Percentiles rank a stretch among this genome's conserved stretches.
phyloP scores from a whole-genome alignment of 2,329 filamentous ascomycete species.

The Pseudofabraea citricarpa region DNA sequence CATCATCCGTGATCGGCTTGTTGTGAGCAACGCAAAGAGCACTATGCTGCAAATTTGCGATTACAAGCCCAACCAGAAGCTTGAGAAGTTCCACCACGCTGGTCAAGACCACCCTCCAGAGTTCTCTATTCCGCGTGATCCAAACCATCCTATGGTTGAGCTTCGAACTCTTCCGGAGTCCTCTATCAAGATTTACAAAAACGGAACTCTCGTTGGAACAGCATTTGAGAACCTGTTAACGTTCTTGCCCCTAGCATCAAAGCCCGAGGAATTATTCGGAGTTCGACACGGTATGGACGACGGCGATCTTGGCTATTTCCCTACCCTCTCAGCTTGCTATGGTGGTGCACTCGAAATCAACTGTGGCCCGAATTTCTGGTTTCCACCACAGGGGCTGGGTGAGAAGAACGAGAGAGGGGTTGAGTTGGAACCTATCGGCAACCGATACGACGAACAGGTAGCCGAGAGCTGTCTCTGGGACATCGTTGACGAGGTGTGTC shows the following conservation, averaged over 20 bases:
- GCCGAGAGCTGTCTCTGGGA: not conserved
- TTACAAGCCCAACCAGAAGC: conserved; percentile 80
- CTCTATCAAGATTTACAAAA: conserved; percentile 87
- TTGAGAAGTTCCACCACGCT: conserved; percentile 54
- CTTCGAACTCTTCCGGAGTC: conserved; percentile 83
- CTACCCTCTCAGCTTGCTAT: conserved; percentile 85
- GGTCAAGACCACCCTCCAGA: conserved; percentile 33
- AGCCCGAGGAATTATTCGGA: conserved; percentile 35
- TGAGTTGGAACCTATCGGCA: not conserved
- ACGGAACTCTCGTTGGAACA: conserved; percentile 79
- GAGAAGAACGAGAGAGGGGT: not conserved
- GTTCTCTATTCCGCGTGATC: conserved; percentile 54
- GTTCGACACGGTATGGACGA: conserved; percentile 74
- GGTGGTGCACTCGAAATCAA: conserved; percentile 90
- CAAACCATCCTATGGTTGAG: conserved; percentile 67
- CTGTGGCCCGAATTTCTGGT: conserved; percentile 93
- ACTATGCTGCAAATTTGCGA: conserved; percentile 93
- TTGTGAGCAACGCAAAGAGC: conserved; percentile 89
- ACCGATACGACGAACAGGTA: not conserved
- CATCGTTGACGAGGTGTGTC: not conserved
- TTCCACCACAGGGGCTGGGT: conserved; percentile 58
- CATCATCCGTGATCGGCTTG: conserved; percentile 90
- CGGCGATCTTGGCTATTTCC: conserved; percentile 92
- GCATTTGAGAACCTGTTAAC: conserved; percentile 83
- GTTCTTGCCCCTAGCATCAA: conserved; percentile 87